Base-by-base conservation (phyloP, 495 filamentous ascomycete genomes). In the Hypoxylon perforatum region DNA sequence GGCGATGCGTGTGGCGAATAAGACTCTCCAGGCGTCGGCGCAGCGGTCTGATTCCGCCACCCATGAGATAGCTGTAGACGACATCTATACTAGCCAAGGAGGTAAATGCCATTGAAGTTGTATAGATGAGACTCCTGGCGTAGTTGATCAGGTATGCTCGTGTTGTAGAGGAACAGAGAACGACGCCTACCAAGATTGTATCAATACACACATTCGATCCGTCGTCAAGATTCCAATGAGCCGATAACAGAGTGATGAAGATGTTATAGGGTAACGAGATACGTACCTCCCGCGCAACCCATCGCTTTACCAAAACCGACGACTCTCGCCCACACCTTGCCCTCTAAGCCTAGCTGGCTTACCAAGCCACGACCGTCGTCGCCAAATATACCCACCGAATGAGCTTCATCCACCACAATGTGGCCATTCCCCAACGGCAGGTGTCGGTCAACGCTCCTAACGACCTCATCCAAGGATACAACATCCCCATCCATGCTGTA, bases 401-500 rank as follows among this genome's bases (percentile, higher is more conserved):
- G 92, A 3, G 91, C 92, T 75, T 95, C 92, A 62, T 95, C 92
- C 6, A 95, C 88, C 35, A 92, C 80, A 17, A 93, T 82, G 70
- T 91, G 83, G 4, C 83, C 89, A 71, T 91, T 91, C 2, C 78
- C 77, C 0, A 45, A 41, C 5, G 87, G 86, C 0, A 93, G 77
- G 4, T 86, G 62, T 1, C 75, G 72, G 50, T 92, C 83, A 0
- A 89, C 85, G 0, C 83, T 67, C 6, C 77, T 67, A 1, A 90
- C 78, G 35, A 93, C 83, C 19, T 87, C 79, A 14, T 72, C 65
- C 14, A 95, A 76, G 0, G 89, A 90, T 9, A 84, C 85, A 8
- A 91, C 69, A 74, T 93, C 91, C 0, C 92, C 92, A 71, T 94
- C 91, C 92, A 95, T 95, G 56, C 88, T 92, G 73, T 95, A 95